These are phyloP conservation scores for Trametes cingulata DNA, from an alignment of 768 basidiomycete genomes.

Conservation along the genomic window DNA sequence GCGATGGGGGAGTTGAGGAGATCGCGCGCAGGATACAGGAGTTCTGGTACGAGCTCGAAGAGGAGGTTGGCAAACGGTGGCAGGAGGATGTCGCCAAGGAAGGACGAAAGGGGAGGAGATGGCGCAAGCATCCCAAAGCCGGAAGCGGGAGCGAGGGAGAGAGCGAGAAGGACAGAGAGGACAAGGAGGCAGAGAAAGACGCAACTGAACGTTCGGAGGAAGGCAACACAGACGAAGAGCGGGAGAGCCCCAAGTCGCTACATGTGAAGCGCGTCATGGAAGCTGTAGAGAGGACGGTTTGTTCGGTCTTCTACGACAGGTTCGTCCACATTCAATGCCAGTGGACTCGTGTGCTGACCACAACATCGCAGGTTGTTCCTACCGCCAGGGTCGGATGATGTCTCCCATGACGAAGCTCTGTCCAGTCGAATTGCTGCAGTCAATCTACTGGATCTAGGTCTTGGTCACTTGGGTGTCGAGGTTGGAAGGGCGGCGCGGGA, in stretches of 20 bases:
- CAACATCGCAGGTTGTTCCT: slow-evolving; percentile 63
- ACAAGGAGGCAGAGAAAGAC: slow-evolving; percentile 24
- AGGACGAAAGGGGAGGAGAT: slow-evolving; percentile 35
- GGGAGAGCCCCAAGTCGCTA: slow-evolving; percentile 42
- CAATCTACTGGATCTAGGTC: slow-evolving; percentile 83
- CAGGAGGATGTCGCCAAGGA: slow-evolving; percentile 7
- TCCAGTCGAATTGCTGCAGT: slow-evolving; percentile 88
- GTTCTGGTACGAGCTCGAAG: slow-evolving; percentile 68
- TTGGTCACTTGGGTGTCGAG: slow-evolving; percentile 89
- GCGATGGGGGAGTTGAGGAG: slow-evolving; percentile 51
- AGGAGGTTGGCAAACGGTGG: slow-evolving; percentile 51
- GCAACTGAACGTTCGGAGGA: slow-evolving; percentile 23
- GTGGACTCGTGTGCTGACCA: neutral
- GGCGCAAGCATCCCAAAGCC: slow-evolving; percentile 17
- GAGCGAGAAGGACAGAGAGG: slow-evolving; percentile 18
- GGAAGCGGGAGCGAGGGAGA: slow-evolving; percentile 21
- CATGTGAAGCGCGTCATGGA: slow-evolving; percentile 64
- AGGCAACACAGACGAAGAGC: slow-evolving; percentile 35
- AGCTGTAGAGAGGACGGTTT: slow-evolving; percentile 69
- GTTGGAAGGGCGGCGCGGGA: slow-evolving; percentile 52
- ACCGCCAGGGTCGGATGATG: slow-evolving; percentile 72
- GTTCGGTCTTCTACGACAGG: slow-evolving; percentile 83
- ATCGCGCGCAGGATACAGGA: slow-evolving; percentile 60
- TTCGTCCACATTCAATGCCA: slow-evolving; percentile 31
- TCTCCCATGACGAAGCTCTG: slow-evolving; percentile 86